Percentiles rank a stretch among this genome's conserved stretches.
Evolutionary conservation across 2,329 filamentous ascomycete species (phyloP).

Genomic region (Emericellopsis atlantica): DNA sequence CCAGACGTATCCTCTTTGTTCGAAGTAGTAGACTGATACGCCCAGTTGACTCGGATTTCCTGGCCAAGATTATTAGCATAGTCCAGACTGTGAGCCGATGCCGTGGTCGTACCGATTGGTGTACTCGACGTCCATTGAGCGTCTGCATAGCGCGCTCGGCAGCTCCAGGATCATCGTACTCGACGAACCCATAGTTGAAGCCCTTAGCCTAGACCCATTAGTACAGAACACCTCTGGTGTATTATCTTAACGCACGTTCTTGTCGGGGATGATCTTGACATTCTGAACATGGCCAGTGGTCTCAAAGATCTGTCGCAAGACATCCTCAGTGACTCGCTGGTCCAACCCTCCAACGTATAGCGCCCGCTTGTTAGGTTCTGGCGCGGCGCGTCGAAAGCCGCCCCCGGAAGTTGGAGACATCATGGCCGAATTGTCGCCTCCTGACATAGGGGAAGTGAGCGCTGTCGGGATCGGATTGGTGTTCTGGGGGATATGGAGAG

Average conservation of each 20-base stretch:
- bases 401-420: slow-evolving; percentile 78
- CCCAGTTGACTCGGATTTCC: slow-evolving; percentile 99
- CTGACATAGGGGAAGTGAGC: slow-evolving; percentile 77
- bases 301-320: slow-evolving; percentile 95
- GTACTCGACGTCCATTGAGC: slow-evolving; percentile 86
- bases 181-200: slow-evolving; percentile 97
- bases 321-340: slow-evolving; percentile 89
- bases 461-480: slow-evolving; percentile 90
- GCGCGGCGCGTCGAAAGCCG: slow-evolving; percentile 79
- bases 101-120: slow-evolving; percentile 65
- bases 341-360: slow-evolving; percentile 93
- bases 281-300: slow-evolving; percentile 96
- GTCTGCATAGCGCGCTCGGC: slow-evolving; percentile 97
- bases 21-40: slow-evolving; percentile 88
- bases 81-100: no score
- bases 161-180: slow-evolving; percentile 94
- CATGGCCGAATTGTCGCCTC: slow-evolving; percentile 48
- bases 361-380: slow-evolving; percentile 96
- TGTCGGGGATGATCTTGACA: slow-evolving; percentile 99
- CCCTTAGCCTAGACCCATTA: slow-evolving; percentile 62
- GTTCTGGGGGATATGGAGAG: slow-evolving; percentile 90
- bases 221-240: not conserved
- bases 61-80: slow-evolving; percentile 19
- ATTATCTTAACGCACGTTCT: slow-evolving; percentile 63
- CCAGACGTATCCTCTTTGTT: slow-evolving; percentile 97